Base-by-base conservation (phyloP, 1,139 yeast genomes). In the Pneumocystis carinii region DNA sequence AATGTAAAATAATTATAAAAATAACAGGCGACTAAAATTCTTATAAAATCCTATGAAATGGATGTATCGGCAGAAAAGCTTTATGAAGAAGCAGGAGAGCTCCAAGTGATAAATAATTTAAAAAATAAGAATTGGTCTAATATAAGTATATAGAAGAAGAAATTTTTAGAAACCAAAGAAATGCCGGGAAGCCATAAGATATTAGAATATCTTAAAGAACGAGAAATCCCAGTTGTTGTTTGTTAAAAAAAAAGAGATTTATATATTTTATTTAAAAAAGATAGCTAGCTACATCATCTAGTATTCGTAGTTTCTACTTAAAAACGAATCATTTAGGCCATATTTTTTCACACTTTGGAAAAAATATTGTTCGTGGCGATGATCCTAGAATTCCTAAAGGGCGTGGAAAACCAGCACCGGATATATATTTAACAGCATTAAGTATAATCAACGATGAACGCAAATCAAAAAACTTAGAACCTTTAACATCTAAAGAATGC, bases 371-470 rank as follows among this genome's bases (percentile, higher is more conserved):
- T 27, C 86, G 90, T 1, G 97, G 97, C 4, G 97, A 92, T 74
- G 95, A 92, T 71, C 75, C 81, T 56, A 80, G 95, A 62, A 82
- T 92, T 63, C 88, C 90, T 1, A 77, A 77, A 29, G 97, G 96
- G 1, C 81, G 85, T 66, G 97, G 98, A 4, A 92, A 92, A 72
- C 98, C 98, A 14, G 78, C 79, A 66, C 98, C 98, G 2, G 95
- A 90, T 72, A 90, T 92, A 68, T 92, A 96, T 95, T 81, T 81
- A 68, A 80, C 84, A 3, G 95, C 97, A 60, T 79, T 92, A 66
- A 81, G 78, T 38, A 80, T 85, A 42, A 70, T 92, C 65, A 92
- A 41, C 19, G 70, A 71, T 17, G 75, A 59, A 71, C 66, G 72
- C 79, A 56, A 62, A 74, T 66, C n/a, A 71, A 74, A 3, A 61